Evolutionary conservation across 179 eudicot species (phyloP), one percentile per base, ranked within the genome.

Genomic region (Vitellaria paradoxa): DNA sequence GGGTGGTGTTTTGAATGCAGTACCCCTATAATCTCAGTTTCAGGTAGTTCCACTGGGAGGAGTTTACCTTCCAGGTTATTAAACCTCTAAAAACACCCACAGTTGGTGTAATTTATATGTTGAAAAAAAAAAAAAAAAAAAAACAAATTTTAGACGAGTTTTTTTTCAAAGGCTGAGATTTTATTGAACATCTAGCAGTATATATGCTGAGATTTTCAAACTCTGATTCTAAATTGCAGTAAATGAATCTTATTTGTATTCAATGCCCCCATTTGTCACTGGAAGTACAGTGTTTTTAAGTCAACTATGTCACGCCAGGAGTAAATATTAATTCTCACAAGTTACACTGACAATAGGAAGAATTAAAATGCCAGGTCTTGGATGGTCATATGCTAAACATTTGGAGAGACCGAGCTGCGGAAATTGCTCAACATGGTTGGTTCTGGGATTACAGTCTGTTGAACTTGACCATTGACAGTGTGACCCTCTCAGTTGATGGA

Each of bases 301-400:
- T 59, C 7, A 18, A 59, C 57, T 23, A 26, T 42, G 6, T 23
- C 3, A 42, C 14, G 1, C 59, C 20, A 10, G 55, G 18, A 15
- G 49, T 17, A 30, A 21, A 55, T 7, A 72, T 45, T 40, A 18
- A 46, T 56, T 23, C 57, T 50, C 7, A 17, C 3, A 46, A 66
- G 23, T 37, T 30, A 30, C 37, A 15, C 71, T 82, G 64, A 82
- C 13, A 30, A 71, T 20, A 15, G 17, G 15, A 50, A 73, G 49
- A 46, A 47, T 65, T 73, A 56, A 42, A 69, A 53, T 79, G 30
- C 13, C 84, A 94, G 98, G 96, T 94, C 13, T 86, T 96, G 82
- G 99, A 94, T 79, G 97, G 97, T 76, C 86, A 90, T 68, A 96
- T 96, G 98, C 93, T 94, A 37, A 85, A 90, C 80, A 85, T 94